These are phyloP conservation scores for Penicillium paradoxum DNA, from an alignment of 495 filamentous ascomycete genomes.

Conservation along the genomic window DNA sequence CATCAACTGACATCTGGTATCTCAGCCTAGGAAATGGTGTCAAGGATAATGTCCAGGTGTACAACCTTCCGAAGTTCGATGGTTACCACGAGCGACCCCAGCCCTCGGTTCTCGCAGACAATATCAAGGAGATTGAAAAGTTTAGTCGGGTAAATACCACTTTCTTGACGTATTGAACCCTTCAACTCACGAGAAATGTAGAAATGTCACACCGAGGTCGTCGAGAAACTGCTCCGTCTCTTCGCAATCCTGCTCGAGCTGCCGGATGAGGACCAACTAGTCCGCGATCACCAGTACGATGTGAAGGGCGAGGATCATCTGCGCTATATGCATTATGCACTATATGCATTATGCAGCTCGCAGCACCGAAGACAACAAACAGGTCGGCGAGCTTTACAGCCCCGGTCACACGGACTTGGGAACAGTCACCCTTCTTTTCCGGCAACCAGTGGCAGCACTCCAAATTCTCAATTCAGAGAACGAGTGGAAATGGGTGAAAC, in stretches of 20 bases:
- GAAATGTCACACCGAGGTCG: conserved; percentile 47
- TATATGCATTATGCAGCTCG: conserved; percentile 51
- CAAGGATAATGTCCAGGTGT: conserved; percentile 47
- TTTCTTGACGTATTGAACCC: neutral
- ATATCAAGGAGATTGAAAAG: conserved; percentile 33
- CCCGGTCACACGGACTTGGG: conserved; percentile 39
- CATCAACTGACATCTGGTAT: neutral
- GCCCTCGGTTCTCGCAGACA: conserved; percentile 29
- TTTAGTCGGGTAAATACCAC: conserved; percentile 34
- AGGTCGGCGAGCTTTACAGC: conserved; percentile 28
- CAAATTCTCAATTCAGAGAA: conserved; percentile 37
- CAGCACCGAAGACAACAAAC: conserved; percentile 37
- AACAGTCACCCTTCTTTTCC: conserved; percentile 39
- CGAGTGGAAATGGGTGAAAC: conserved; percentile 38
- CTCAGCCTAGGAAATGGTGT: conserved; percentile 40
- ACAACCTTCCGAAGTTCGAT: conserved; percentile 50
- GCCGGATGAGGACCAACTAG: conserved; percentile 45
- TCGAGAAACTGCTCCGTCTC: conserved; percentile 47
- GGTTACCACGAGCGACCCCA: conserved; percentile 39
- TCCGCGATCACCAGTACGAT: conserved; percentile 44
- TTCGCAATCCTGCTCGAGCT: conserved; percentile 50
- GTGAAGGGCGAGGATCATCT: conserved; percentile 46
- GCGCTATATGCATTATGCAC: conserved; percentile 49
- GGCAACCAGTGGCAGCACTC: conserved; percentile 48
- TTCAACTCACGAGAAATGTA: conserved; percentile 7